Evolutionary conservation across 768 basidiomycete species (phyloP).

Genomic region (Trametes cubensis): DNA sequence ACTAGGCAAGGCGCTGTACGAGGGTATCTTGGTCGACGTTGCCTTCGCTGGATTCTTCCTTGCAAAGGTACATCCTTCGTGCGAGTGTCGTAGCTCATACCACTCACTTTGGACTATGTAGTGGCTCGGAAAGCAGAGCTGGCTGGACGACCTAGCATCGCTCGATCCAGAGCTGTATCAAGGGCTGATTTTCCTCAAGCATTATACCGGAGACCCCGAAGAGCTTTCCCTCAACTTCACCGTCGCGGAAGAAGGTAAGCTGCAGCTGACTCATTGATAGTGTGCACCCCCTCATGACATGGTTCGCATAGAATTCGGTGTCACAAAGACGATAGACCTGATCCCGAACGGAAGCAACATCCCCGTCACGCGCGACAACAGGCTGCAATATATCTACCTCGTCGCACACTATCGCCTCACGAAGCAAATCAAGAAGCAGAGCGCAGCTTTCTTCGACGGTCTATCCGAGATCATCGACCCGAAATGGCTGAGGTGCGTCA

Average conservation of each 20-base stretch:
- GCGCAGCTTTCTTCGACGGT: conserved; percentile 88
- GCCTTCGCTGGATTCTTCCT: conserved; percentile 96
- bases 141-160: conserved; percentile 89
- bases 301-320: conserved; percentile 71
- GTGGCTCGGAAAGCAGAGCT: conserved; percentile 93
- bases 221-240: conserved; percentile 92
- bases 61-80: conserved; percentile 58
- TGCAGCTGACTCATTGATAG: not conserved
- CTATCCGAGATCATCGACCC: conserved; percentile 90
- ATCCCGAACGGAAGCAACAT: conserved; percentile 81
- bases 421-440: conserved; percentile 84
- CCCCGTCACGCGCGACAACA: conserved; percentile 85
- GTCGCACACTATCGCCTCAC: conserved; percentile 88
- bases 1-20: conserved; percentile 94
- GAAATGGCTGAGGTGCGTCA: conserved; percentile 76
- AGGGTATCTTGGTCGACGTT: conserved; percentile 93
- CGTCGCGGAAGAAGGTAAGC: conserved; percentile 78
- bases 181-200: conserved; percentile 90
- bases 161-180: conserved; percentile 92
- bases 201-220: conserved; percentile 83
- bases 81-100: not conserved
- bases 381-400: conserved; percentile 86
- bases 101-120: conserved; percentile 32
- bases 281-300: not conserved
- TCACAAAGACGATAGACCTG: conserved; percentile 74